Percentiles rank a stretch among this genome's conserved stretches.
These are phyloP conservation scores for Osmanthus fragrans DNA, from an alignment of 257 asterid genomes.

Conservation along the genomic window DNA sequence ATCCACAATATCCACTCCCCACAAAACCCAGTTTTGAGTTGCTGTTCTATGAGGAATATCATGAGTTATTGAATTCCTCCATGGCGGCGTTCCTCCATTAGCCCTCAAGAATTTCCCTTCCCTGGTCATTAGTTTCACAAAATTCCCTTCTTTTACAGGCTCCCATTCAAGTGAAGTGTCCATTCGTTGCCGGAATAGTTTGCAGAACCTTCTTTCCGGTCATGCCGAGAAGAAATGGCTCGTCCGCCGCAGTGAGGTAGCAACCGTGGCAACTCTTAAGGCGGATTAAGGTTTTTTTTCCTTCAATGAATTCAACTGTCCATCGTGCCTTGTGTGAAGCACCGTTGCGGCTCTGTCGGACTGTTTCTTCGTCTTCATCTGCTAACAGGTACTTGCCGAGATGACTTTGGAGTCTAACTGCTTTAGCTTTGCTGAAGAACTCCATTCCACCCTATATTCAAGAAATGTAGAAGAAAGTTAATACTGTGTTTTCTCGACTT, in stretches of 20 bases:
- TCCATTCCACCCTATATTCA: slow-evolving; percentile 32
- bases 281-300: slow-evolving; percentile 44
- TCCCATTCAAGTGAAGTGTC: slow-evolving; percentile 57
- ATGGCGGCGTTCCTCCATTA: slow-evolving; percentile 79
- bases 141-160: slow-evolving; percentile 62
- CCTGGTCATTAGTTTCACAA: slow-evolving; percentile 59
- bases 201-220: slow-evolving; percentile 75
- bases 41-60: slow-evolving; percentile 77
- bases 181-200: slow-evolving; percentile 32
- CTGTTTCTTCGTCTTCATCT: slow-evolving; percentile 41
- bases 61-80: slow-evolving; percentile 76
- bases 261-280: slow-evolving; percentile 66
- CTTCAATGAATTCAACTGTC: slow-evolving; percentile 64
- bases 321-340: slow-evolving; percentile 42
- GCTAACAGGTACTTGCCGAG: slow-evolving; percentile 38
- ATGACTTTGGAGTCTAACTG: slow-evolving; percentile 39
- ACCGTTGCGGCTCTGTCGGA: slow-evolving; percentile 40
- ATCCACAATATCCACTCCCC: slow-evolving; percentile 73
- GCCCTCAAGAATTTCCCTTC: slow-evolving; percentile 72
- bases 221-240: slow-evolving; percentile 66
- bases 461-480: not conserved
- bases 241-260: slow-evolving; percentile 69
- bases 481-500: not conserved
- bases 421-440: slow-evolving; percentile 33
- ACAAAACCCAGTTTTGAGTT: slow-evolving; percentile 72